Conservation (phyloP, 1,139 yeast genomes). For the Candida smagusa region DNA sequence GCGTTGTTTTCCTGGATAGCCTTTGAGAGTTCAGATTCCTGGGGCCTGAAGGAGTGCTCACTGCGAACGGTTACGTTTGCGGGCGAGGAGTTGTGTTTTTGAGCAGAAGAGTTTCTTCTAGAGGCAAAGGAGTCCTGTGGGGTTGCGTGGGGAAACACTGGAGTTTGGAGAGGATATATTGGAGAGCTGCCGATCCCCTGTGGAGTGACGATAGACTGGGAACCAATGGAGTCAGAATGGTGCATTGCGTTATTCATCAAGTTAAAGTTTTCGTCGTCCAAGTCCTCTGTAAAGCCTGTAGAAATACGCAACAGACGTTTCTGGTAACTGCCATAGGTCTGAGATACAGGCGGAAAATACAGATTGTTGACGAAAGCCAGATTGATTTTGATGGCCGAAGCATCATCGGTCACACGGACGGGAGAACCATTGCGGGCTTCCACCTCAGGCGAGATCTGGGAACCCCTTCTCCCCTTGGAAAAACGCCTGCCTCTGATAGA, state of each 20-base stretch:
- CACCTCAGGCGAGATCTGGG: background rate
- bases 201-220: background rate
- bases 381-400: too few relatives aligned
- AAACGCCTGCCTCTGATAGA: conserved; percentile 6
- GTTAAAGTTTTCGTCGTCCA: conserved; percentile 37
- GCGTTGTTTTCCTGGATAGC: conserved; percentile 20
- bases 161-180: background rate
- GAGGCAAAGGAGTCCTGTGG: conserved; percentile 19
- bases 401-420: background rate
- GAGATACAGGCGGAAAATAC: background rate
- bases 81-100: conserved; percentile 5
- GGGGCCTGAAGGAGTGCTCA: background rate
- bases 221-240: conserved; percentile 8
- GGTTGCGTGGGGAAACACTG: background rate
- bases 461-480: conserved; percentile 1
- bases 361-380: background rate
- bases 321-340: conserved; percentile 4
- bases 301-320: conserved; percentile 3
- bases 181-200: background rate
- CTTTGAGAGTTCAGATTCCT: conserved; percentile 28
- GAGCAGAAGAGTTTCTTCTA: conserved; percentile 19
- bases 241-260: conserved; percentile 35
- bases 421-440: background rate
- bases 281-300: conserved; percentile 19
- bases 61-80: background rate